These are phyloP conservation scores for Gnaphalium uliginosum DNA, from an alignment of 129 eudicot genomes.

Conservation along the genomic window DNA sequence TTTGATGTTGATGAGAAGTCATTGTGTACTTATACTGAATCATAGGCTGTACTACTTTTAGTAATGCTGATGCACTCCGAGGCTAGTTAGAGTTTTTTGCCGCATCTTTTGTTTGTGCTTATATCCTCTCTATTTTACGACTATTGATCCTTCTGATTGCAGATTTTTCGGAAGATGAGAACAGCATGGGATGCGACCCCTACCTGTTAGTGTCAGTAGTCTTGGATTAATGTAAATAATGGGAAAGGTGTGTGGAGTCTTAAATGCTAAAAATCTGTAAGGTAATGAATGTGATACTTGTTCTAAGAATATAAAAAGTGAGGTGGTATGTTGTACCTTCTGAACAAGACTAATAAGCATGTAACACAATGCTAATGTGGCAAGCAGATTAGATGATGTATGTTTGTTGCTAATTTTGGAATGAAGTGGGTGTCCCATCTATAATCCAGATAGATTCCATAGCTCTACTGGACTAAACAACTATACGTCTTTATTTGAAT, in stretches of 20 bases:
- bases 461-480: not conserved
- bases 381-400: too few species aligned
- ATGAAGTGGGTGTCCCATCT: not conserved
- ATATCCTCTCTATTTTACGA: not conserved
- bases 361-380: too few species aligned
- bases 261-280: slow-evolving; percentile 6
- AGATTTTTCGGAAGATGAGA: slow-evolving; percentile 7
- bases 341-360: too few species aligned
- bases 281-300: not conserved
- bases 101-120: not conserved
- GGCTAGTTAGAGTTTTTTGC: not conserved
- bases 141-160: slow-evolving; percentile 18
- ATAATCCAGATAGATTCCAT: not conserved
- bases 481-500: not conserved
- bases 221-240: slow-evolving; percentile 18
- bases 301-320: not conserved
- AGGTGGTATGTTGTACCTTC: not conserved
- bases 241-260: not conserved
- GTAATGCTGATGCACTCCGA: not conserved
- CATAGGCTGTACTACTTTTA: not conserved
- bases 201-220: slow-evolving; percentile 4
- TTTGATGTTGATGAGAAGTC: not conserved
- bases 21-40: not conserved
- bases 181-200: slow-evolving; percentile 1
- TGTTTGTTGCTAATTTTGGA: too few species aligned